These are phyloP conservation scores for Thelonectria discophora DNA, from an alignment of 2,329 filamentous ascomycete species.

Conservation along the genomic window DNA sequence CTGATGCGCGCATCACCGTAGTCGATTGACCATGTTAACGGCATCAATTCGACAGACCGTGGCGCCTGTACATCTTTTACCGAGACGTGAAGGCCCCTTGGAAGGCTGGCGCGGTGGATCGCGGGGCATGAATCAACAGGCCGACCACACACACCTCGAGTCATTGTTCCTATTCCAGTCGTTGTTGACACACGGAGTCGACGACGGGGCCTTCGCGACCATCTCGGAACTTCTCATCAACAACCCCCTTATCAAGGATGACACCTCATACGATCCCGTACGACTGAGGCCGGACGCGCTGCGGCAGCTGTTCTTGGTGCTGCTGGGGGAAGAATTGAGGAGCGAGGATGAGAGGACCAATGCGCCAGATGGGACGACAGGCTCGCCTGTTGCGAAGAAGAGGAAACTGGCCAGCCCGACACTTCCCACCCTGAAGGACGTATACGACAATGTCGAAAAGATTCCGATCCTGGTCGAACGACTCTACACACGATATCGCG, in stretches of 20 bases:
- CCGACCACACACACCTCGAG: slow-evolving; percentile 84
- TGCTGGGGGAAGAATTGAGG: slow-evolving; percentile 78
- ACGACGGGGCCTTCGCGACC: slow-evolving; percentile 70
- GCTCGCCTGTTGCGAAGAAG: slow-evolving; percentile 71
- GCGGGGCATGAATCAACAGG: slow-evolving; percentile 65
- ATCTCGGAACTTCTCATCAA: slow-evolving; percentile 79
- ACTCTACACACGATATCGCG: slow-evolving; percentile 79
- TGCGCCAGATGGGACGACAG: slow-evolving; percentile 54
- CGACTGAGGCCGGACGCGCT: slow-evolving; percentile 82
- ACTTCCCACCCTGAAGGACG: slow-evolving; percentile 72
- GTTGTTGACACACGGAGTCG: slow-evolving; percentile 73
- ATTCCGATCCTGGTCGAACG: slow-evolving; percentile 76
- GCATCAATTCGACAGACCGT: slow-evolving; percentile 51
- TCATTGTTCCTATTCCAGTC: slow-evolving; percentile 86
- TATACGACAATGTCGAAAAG: slow-evolving; percentile 70
- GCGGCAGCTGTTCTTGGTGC: slow-evolving; percentile 77
- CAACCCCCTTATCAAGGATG: slow-evolving; percentile 76
- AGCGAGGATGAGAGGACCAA: slow-evolving; percentile 54
- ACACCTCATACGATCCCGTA: slow-evolving; percentile 74
- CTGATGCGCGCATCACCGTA: slow-evolving; percentile 41
- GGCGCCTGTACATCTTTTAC: slow-evolving; percentile 64
- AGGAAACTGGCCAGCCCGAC: slow-evolving; percentile 76
- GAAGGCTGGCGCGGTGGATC: slow-evolving; percentile 64
- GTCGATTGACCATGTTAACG: slow-evolving; percentile 37
- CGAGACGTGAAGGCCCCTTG: slow-evolving; percentile 64